Conservation (phyloP, 2,329 filamentous ascomycete genomes). For the Phoma sp. region DNA sequence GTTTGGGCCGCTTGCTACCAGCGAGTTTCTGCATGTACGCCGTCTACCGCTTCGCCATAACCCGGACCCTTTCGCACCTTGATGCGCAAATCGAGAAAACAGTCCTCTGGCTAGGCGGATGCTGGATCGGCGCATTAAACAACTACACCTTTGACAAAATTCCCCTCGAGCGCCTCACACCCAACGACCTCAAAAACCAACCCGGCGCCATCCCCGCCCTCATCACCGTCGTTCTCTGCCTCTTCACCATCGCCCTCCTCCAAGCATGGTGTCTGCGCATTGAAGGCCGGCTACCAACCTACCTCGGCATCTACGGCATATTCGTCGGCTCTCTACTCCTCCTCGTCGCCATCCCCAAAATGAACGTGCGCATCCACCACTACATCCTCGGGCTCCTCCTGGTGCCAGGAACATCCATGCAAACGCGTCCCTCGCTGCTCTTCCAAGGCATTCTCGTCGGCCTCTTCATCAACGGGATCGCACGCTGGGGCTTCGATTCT, state of each 20-base stretch:
- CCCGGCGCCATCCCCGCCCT: constrained; percentile 87
- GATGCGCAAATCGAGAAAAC: constrained; percentile 90
- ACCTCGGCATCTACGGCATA: constrained; percentile 78
- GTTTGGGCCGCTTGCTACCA: constrained; percentile 83
- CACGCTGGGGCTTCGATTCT: constrained; percentile 90
- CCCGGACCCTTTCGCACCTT: constrained; percentile 73
- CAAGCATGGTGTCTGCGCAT: constrained; percentile 88
- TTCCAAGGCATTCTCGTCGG: constrained; percentile 92
- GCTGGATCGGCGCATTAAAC: constrained; percentile 89
- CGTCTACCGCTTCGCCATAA: constrained; percentile 83
- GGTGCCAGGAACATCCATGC: constrained; percentile 85
- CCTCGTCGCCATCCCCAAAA: constrained; percentile 74
- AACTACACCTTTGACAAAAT: constrained; percentile 97
- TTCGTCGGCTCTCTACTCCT: constrained; percentile 73
- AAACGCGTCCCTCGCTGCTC: constrained; percentile 81
- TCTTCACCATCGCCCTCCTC: constrained; percentile 71
- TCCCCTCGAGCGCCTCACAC: constrained; percentile 89
- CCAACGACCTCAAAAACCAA: constrained; percentile 86
- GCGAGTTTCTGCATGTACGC: constrained; percentile 88
- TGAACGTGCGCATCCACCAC: constrained; percentile 90
- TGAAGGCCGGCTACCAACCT: constrained; percentile 79
- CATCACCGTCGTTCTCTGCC: constrained; percentile 74
- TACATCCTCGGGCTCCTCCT: constrained; percentile 90
- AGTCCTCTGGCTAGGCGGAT: constrained; percentile 85
- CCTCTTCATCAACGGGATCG: constrained; percentile 91